phyloP scores from a whole-genome alignment of 169 alveolate genomes.

The Plasmodium billcollinsi region DNA sequence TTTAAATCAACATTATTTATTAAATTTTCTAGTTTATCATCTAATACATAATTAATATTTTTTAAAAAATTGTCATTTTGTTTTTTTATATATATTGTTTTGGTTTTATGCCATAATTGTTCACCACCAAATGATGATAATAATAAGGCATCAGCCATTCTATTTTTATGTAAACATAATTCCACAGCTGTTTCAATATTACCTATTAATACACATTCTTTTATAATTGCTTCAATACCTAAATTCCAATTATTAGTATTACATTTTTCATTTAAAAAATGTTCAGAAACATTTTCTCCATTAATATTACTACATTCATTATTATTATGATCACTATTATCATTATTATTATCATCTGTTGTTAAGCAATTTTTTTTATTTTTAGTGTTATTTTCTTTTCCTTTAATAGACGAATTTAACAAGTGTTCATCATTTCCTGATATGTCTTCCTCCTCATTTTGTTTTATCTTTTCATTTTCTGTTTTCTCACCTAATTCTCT shows the following conservation, averaged over 20 bases:
- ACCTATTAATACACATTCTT: slow-evolving; percentile 79
- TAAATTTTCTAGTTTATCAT: slow-evolving; percentile 75
- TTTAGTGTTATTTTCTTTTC: neutral
- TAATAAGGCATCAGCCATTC: slow-evolving; percentile 82
- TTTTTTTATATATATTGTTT: slow-evolving; percentile 66
- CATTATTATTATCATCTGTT: neutral
- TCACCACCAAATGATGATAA: slow-evolving; percentile 86
- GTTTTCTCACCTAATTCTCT: slow-evolving; percentile 80
- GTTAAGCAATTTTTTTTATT: neutral
- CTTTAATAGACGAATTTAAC: neutral
- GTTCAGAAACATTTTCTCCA: too few relatives aligned
- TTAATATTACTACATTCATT: neutral
- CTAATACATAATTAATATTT: slow-evolving; percentile 78
- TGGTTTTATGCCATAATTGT: slow-evolving; percentile 79
- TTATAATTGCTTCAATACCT: slow-evolving; percentile 77
- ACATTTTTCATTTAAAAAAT: neutral
- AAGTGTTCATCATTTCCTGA: neutral
- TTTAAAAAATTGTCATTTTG: slow-evolving; percentile 79
- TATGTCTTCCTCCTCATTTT: neutral
- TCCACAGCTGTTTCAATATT: slow-evolving; percentile 84
- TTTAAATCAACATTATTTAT: slow-evolving; percentile 78
- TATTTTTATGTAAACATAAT: slow-evolving; percentile 78
- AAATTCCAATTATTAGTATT: slow-evolving; percentile 18
- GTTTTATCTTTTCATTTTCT: slow-evolving; percentile 40
- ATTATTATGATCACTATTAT: neutral